Percentiles rank a stretch among this genome's conserved stretches.
Conservation (phyloP, 441 rosid species). For the Gossypium trilobum region DNA sequence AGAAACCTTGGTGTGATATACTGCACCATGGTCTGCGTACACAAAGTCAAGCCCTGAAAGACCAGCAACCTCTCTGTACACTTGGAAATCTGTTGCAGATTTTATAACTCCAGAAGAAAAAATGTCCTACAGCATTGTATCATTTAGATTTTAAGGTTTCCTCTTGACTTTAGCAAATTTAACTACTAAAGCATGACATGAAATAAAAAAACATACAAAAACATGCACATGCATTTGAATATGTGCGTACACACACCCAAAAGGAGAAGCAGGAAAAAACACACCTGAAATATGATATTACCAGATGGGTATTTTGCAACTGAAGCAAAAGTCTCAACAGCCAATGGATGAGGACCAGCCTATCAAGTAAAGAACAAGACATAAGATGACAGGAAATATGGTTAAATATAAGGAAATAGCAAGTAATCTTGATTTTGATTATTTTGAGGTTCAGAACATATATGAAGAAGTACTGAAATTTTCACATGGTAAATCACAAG, state of each 20-base stretch:
- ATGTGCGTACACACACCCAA: not conserved
- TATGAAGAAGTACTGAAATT: not conserved
- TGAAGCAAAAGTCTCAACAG: slow-evolving; percentile 70
- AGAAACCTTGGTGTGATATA: slow-evolving; percentile 88
- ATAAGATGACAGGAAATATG: slow-evolving; percentile 9
- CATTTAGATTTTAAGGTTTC: slow-evolving; percentile 12
- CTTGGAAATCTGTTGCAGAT: slow-evolving; percentile 88
- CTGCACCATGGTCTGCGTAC: slow-evolving; percentile 66
- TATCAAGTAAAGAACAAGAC: slow-evolving; percentile 23
- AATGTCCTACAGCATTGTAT: slow-evolving; percentile 61
- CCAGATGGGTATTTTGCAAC: slow-evolving; percentile 86
- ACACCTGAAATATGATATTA: slow-evolving; percentile 63
- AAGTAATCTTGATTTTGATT: not conserved
- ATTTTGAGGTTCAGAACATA: not conserved
- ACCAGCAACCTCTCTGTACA: slow-evolving; percentile 79
- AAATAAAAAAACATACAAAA: not conserved
- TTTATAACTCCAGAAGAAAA: slow-evolving; percentile 65
- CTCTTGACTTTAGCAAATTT: slow-evolving; percentile 15
- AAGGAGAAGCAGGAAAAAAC: slow-evolving; percentile 9
- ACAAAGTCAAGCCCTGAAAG: slow-evolving; percentile 99
- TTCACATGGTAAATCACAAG: not conserved
- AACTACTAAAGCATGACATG: slow-evolving; percentile 9
- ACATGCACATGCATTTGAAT: not conserved
- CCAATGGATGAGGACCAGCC: slow-evolving; percentile 93
- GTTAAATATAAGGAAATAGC: not conserved